Evolutionary conservation across 208 protist species (phyloP).

Genomic region (Trypanosoma cruzi): DNA sequence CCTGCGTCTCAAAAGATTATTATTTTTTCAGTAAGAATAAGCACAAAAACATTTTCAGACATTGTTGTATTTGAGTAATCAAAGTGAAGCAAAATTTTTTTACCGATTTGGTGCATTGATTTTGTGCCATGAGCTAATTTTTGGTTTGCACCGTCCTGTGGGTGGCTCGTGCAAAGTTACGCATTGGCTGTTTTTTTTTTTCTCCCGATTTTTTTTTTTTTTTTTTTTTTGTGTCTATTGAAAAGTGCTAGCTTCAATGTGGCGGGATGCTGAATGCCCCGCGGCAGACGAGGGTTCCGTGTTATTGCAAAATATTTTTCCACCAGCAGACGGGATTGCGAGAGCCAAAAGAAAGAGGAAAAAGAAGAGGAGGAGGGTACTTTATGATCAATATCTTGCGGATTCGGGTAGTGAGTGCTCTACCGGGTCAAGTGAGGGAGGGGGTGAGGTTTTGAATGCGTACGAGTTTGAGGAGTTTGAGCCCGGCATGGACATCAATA

Average conservation of each 20-base stretch:
- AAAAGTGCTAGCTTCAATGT: slow-evolving; percentile 11
- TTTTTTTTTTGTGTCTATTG: too few species aligned
- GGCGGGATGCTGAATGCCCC: not conserved
- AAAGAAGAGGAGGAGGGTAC: slow-evolving; percentile 35
- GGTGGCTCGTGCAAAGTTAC: too few species aligned
- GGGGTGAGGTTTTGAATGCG: slow-evolving; percentile 27
- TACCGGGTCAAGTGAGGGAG: slow-evolving; percentile 23
- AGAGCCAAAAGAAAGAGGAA: slow-evolving; percentile 4
- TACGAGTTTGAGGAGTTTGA: slow-evolving; percentile 59
- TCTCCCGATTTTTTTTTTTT: too few species aligned
- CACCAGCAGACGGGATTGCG: not conserved
- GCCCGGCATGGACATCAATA: slow-evolving; percentile 79
- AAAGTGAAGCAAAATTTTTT: too few species aligned
- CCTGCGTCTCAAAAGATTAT: too few species aligned
- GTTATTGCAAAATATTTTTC: not conserved
- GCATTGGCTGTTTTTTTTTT: too few species aligned
- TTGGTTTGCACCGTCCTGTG: too few species aligned
- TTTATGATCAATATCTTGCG: slow-evolving; percentile 77
- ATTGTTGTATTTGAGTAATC: too few species aligned
- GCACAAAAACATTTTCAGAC: too few species aligned
- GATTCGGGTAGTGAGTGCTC: slow-evolving; percentile 67
- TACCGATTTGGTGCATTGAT: too few species aligned
- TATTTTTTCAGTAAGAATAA: too few species aligned
- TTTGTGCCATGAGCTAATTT: too few species aligned
- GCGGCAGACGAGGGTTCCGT: not conserved